These are phyloP conservation scores for Colletotrichum ledebouriae DNA, from an alignment of 2,329 filamentous ascomycete genomes.

Conservation along the genomic window DNA sequence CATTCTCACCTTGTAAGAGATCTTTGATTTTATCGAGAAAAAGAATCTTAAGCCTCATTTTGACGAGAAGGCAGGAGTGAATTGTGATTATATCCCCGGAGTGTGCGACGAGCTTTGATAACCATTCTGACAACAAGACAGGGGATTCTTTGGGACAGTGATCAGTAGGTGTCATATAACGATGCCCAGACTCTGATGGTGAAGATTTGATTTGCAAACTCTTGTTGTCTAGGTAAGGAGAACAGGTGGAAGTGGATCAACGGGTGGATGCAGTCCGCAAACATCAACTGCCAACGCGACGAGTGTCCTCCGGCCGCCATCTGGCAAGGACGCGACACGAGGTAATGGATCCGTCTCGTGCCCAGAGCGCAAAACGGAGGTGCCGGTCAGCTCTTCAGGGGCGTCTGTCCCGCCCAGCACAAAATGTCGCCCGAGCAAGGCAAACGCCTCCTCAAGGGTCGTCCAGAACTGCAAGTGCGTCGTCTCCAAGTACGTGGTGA, in stretches of 20 bases:
- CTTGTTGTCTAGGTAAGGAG: constrained; percentile 20
- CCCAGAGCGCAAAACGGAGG: constrained; percentile 34
- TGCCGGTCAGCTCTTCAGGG: constrained; percentile 38
- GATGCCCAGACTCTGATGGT: constrained; percentile 42
- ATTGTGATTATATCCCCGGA: neutral
- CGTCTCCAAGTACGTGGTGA: neutral
- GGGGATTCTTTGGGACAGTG: constrained; percentile 27
- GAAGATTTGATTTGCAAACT: constrained; percentile 29
- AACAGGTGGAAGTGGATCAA: constrained; percentile 26
- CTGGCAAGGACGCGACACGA: constrained; percentile 31
- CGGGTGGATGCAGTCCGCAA: constrained; percentile 25
- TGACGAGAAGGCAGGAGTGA: constrained; percentile 45
- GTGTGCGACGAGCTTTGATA: neutral
- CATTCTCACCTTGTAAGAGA: constrained; percentile 46
- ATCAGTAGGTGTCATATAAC: constrained; percentile 50
- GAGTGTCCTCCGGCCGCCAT: constrained; percentile 34
- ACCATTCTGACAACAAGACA: constrained; percentile 2
- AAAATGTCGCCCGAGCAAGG: constrained; percentile 12
- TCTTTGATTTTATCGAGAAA: constrained; percentile 44
- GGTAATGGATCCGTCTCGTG: constrained; percentile 35
- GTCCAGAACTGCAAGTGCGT: no score
- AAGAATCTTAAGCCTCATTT: constrained; percentile 14
- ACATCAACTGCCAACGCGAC: constrained; percentile 31
- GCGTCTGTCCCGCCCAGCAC: constrained; percentile 21
- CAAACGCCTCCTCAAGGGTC: constrained; percentile 6